Conservation (phyloP, 2,329 filamentous ascomycete genomes). For the Curvularia sp. region DNA sequence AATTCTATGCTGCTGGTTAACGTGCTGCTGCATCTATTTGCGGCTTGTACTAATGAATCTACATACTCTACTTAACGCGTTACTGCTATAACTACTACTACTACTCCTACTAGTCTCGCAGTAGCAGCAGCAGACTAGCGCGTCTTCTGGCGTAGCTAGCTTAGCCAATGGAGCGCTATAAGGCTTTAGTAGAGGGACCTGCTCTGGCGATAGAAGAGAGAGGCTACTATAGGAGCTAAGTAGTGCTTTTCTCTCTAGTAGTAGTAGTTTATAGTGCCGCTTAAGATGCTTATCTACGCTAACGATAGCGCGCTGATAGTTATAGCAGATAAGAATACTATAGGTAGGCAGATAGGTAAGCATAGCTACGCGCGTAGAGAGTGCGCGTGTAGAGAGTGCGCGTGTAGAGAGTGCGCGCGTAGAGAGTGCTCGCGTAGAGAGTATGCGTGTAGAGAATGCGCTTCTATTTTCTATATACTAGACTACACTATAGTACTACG, state of each 20-base stretch:
- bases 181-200: too few species aligned
- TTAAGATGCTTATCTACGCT: not conserved
- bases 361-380: too few species aligned
- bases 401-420: too few species aligned
- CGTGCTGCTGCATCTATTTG: not conserved
- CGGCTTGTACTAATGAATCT: too few species aligned
- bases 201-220: not conserved
- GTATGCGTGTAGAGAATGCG: too few species aligned
- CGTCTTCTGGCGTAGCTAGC: not conserved
- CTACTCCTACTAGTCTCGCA: too few species aligned
- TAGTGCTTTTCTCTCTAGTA: not conserved
- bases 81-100: too few species aligned
- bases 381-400: too few species aligned
- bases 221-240: not conserved
- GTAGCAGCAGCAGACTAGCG: not conserved
- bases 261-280: not conserved
- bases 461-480: too few species aligned
- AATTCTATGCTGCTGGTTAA: not conserved
- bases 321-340: not conserved
- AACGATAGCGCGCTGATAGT: not conserved
- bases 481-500: too few species aligned
- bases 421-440: too few species aligned
- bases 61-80: not conserved
- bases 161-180: too few species aligned
- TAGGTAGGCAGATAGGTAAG: not conserved